Conservation (phyloP, 176 grass and related monocot genomes). For the Raddia guianensis region DNA sequence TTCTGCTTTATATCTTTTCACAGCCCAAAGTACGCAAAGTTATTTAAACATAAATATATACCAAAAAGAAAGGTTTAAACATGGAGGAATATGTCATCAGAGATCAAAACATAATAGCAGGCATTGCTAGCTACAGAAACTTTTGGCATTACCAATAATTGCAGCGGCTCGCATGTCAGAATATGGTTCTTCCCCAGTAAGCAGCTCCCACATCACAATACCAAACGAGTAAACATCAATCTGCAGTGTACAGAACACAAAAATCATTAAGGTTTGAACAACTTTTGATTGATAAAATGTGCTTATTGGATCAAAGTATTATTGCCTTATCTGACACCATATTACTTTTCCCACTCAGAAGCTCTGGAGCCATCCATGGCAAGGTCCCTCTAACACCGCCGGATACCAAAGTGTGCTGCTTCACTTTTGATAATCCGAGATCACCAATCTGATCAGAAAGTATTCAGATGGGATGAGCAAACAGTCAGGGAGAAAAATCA, state of each 20-base stretch:
- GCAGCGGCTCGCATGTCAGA: constrained; percentile 79
- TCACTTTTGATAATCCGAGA: constrained; percentile 97
- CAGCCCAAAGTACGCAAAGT: background rate
- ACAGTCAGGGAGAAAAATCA: constrained; percentile 21
- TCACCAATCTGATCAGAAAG: constrained; percentile 78
- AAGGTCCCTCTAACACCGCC: constrained; percentile 98
- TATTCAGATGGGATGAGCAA: constrained; percentile 33
- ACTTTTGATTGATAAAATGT: background rate
- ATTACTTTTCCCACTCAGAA: constrained; percentile 88
- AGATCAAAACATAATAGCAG: constrained; percentile 29
- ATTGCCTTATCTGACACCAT: constrained; percentile 99
- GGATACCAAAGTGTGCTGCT: constrained; percentile 95
- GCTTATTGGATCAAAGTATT: constrained; percentile 23
- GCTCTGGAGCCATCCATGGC: constrained; percentile 99
- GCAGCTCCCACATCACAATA: constrained; percentile 97
- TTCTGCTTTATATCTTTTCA: constrained; percentile 1
- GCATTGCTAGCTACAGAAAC: background rate
- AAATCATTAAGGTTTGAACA: constrained; percentile 15
- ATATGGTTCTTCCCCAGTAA: constrained; percentile 95
- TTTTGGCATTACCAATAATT: constrained; percentile 74
- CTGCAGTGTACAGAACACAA: constrained; percentile 49
- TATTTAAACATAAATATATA: background rate
- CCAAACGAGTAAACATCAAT: constrained; percentile 98
- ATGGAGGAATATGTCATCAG: constrained; percentile 3
- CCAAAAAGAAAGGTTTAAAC: background rate